Conservation (phyloP, 2,329 filamentous ascomycete genomes). For the Colletotrichum musae region DNA sequence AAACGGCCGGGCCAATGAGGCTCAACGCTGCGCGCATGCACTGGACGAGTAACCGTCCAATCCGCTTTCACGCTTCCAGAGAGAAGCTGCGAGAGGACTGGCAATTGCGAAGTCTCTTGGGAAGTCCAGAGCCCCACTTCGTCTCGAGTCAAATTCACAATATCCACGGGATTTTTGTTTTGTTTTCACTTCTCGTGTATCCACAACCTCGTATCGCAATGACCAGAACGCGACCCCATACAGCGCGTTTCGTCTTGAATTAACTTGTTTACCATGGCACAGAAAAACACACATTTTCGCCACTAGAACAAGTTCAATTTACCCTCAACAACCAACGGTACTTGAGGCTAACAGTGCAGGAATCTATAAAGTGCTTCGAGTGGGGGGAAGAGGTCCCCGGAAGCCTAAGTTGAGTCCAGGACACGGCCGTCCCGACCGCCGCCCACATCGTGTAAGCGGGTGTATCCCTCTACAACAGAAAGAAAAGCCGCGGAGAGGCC, state of each 20-base stretch:
- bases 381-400: slow-evolving; percentile 9
- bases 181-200: too few species aligned
- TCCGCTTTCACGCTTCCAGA: too few species aligned
- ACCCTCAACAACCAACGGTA: not conserved
- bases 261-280: not conserved
- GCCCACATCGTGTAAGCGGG: slow-evolving; percentile 9
- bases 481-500: not conserved
- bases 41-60: too few species aligned
- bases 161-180: too few species aligned
- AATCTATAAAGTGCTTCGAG: slow-evolving; percentile 32
- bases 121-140: too few species aligned
- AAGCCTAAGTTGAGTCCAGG: not conserved
- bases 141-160: too few species aligned
- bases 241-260: not conserved
- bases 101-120: too few species aligned
- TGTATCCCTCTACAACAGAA: too few species aligned
- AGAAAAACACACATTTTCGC: not conserved
- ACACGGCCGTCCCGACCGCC: not conserved
- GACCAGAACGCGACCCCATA: not conserved
- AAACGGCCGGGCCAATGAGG: not conserved
- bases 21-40: not conserved
- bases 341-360: slow-evolving; percentile 27
- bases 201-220: too few species aligned
- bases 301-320: too few species aligned
- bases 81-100: too few species aligned